These are phyloP conservation scores for Aspergillus affinis DNA, from an alignment of 495 filamentous ascomycete genomes.

Conservation along the genomic window DNA sequence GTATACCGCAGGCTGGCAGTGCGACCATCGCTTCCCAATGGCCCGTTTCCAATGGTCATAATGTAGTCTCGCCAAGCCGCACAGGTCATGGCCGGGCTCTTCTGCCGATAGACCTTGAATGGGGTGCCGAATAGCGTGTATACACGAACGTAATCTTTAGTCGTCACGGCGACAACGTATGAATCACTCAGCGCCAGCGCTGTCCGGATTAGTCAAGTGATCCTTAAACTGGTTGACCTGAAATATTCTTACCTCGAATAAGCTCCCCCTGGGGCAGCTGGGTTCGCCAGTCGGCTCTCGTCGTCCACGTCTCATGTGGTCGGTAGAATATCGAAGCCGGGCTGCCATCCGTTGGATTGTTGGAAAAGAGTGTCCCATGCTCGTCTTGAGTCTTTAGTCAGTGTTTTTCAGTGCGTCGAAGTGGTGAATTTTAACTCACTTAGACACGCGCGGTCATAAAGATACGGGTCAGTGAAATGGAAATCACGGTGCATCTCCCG, in stretches of 20 bases:
- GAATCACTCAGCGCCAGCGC: slow-evolving; percentile 91
- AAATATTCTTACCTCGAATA: slow-evolving; percentile 51
- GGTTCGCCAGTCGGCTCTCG: slow-evolving; percentile 86
- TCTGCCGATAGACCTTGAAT: slow-evolving; percentile 83
- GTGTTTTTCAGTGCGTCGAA: slow-evolving; percentile 22
- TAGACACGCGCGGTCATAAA: slow-evolving; percentile 94
- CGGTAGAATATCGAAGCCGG: slow-evolving; percentile 91
- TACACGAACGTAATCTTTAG: slow-evolving; percentile 80
- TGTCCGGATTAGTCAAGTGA: slow-evolving; percentile 17
- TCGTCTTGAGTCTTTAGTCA: slow-evolving; percentile 55
- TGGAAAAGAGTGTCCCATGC: slow-evolving; percentile 83
- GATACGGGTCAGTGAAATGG: slow-evolving; percentile 90
- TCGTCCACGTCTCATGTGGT: slow-evolving; percentile 95
- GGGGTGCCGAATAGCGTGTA: slow-evolving; percentile 93
- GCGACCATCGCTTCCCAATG: slow-evolving; percentile 73
- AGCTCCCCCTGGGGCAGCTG: slow-evolving; percentile 77
- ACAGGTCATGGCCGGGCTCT: slow-evolving; percentile 89
- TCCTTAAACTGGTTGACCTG: not conserved
- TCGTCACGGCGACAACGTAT: slow-evolving; percentile 84
- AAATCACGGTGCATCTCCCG: slow-evolving; percentile 87
- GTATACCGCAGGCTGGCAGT: slow-evolving; percentile 73
- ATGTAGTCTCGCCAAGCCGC: slow-evolving; percentile 93
- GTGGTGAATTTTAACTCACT: slow-evolving; percentile 39
- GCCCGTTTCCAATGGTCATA: slow-evolving; percentile 88
- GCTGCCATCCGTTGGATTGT: slow-evolving; percentile 63